Base-by-base conservation (phyloP, 2,329 filamentous ascomycete species). In the Cladosporium sp. region DNA sequence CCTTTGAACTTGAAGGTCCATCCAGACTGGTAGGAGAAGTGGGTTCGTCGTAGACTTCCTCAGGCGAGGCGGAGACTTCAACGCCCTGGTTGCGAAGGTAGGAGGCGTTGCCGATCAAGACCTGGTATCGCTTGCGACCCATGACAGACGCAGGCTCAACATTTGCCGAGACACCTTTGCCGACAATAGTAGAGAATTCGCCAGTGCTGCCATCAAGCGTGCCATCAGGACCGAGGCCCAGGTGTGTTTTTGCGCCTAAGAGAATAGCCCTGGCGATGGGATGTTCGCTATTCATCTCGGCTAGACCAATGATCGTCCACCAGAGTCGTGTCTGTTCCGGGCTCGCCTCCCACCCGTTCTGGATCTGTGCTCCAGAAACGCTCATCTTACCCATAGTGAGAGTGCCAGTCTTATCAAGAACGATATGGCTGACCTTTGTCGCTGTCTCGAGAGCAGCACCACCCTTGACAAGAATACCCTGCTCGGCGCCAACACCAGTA, bases 391-490 rank as follows among this genome's bases (percentile, higher is more conserved):
- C 93, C 59, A 93, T 81, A 0, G 93, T 98, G 53, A 98, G 78
- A 3, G 92, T 97, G 25, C 92, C 92, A 1, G 92, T 97, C 78
- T 97, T 97, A 73, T 97, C 92, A 18, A 97, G 80, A 13, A 97
- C 86, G 16, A 97, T 80, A 59, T 95, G 86, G 1, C 85, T 94
- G 57, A 97, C 80, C 67, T 89, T 92, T 7, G 90, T 97, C 0
- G 90, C 87, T 4, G 82, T 89, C 72, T 98, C 92, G 3, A 98
- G 75, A 25, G 91, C 90, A 35, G 88, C 91, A 50, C 93, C 93
- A 49, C 93, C 92, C 71, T 98, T 98, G 67, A 97, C 90, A n/a
- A 98, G 76, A 59, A 98, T 98, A 19, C 93, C 93, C 59, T 95
- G 86, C 69, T 96, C 88, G 2, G 93, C 93, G 43, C 93, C 93